Evolutionary conservation across 352 stramenopile genomes (phyloP).

Genomic region (Globisporangium cystogenes): DNA sequence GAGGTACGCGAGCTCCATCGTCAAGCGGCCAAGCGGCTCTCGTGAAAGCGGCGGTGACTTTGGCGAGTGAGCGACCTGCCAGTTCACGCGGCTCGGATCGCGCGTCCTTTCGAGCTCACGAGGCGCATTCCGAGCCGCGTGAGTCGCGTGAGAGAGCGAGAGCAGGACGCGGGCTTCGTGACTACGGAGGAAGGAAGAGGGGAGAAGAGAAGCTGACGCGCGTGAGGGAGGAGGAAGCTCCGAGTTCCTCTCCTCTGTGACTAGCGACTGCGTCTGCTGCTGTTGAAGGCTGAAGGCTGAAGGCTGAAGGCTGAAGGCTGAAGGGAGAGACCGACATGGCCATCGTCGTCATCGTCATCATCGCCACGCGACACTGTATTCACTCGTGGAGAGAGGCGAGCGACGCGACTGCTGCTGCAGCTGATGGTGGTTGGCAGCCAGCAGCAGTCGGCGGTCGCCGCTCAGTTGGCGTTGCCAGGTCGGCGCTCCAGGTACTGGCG

Average conservation of each 20-base stretch:
- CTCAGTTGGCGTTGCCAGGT: conserved; percentile 43
- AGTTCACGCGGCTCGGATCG: too few relatives aligned
- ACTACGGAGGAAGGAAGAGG: too few relatives aligned
- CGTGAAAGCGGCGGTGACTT: too few relatives aligned
- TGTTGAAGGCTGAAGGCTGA: neutral
- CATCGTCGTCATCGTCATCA: neutral
- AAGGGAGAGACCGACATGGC: neutral
- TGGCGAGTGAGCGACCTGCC: too few relatives aligned
- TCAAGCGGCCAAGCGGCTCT: too few relatives aligned
- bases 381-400: neutral
- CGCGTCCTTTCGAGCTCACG: neutral
- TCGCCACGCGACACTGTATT: neutral
- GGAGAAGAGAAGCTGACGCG: too few relatives aligned
- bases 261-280: neutral
- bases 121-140: too few relatives aligned
- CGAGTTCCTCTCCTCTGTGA: neutral
- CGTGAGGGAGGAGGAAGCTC: too few relatives aligned
- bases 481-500: conserved; percentile 66
- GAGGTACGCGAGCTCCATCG: conserved; percentile 89
- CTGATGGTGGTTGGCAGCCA: neutral
- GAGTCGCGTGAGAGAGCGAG: too few relatives aligned
- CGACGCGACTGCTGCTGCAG: neutral
- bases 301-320: neutral
- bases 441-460: neutral
- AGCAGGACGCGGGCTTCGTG: too few relatives aligned